Base-by-base conservation (phyloP, 257 asterid genomes). In the Nicotiana benthamiana region DNA sequence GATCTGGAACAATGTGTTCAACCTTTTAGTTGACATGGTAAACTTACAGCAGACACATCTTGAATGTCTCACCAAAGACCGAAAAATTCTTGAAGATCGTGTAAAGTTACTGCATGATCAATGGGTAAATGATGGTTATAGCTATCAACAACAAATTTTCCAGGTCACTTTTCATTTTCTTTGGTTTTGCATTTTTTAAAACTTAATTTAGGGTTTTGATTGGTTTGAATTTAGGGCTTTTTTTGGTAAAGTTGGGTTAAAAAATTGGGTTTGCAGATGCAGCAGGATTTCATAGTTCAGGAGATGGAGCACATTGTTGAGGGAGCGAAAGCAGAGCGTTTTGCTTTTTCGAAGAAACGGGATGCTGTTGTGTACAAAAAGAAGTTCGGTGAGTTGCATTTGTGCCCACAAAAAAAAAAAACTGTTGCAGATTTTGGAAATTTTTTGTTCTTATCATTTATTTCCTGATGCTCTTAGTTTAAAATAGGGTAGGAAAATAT, bases 271-370 rank as follows among this genome's bases (percentile, higher is more conserved):
- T 52, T 63, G 46, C 70, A 87, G 82, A 75, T 87, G 84, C 83
- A 88, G 87, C 79, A 88, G 86, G 74, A 77, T 9, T 18, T 85
- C 65, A 46, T 40, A 9, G 24, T 84, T 87, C 94, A 91, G 92
- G 90, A 89, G 81, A 75, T 89, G 92, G 95, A 86, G 80, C 85
- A 64, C 10, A 84, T 74, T 52, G 87, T 88, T 60, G 88, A 85
- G 82, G 86, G 87, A 34, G 68, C 83, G 74, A 91, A 89, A 85
- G 79, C 87, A 26, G 91, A 91, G 60, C 51, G 87, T 24, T 1
- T 86, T 77, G 79, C 89, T 80, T 93, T 95, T 59, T 82, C 88
- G 85, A 91, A 89, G 87, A 88, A 86, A 34, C 88, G 89, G 74
- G 97, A 92, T 64, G 90, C 92, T 60, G 67, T 77, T 51, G 53